Percentiles rank a stretch among this genome's conserved stretches.
Evolutionary conservation across 2,329 filamentous ascomycete species (phyloP).

Genomic region (Trichophyton rubrum): DNA sequence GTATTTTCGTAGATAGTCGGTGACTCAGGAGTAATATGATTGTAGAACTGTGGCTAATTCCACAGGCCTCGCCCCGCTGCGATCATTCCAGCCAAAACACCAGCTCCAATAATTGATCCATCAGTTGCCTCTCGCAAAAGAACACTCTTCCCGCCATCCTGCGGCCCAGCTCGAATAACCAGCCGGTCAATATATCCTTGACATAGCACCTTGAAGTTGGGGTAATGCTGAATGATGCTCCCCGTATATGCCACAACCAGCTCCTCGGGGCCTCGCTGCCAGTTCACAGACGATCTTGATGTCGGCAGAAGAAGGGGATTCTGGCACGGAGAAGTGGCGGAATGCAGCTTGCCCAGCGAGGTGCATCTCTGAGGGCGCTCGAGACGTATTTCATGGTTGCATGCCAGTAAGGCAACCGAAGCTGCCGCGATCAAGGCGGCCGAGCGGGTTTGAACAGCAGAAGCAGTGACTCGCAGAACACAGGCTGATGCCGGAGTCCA

Average conservation of each 20-base stretch:
- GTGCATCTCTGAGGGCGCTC: constrained; percentile 14
- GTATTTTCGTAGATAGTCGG: too few species aligned
- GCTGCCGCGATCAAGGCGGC: constrained; percentile 59
- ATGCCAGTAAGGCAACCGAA: constrained; percentile 52
- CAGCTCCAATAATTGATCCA: constrained; percentile 41
- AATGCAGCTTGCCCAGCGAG: not conserved
- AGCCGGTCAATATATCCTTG: constrained; percentile 53
- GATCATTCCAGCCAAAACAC: constrained; percentile 38
- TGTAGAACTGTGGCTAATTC: too few species aligned
- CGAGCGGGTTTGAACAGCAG: constrained; percentile 55
- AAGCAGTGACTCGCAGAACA: constrained; percentile 50
- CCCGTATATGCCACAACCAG: constrained; percentile 65
- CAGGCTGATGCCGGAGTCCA: constrained; percentile 52
- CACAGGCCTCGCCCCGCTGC: constrained; percentile 6
- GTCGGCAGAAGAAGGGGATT: not conserved
- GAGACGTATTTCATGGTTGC: constrained; percentile 49
- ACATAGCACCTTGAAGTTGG: constrained; percentile 54
- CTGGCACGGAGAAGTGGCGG: constrained; percentile 8
- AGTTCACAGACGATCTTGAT: constrained; percentile 16
- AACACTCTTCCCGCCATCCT: constrained; percentile 36
- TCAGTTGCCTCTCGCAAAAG: constrained; percentile 39
- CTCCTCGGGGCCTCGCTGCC: constrained; percentile 37
- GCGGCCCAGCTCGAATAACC: constrained; percentile 28
- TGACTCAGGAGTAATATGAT: too few species aligned
- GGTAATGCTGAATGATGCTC: constrained; percentile 63